phyloP scores from a whole-genome alignment of 176 grass and related monocot species.

The Bothriochloa decipiens region DNA sequence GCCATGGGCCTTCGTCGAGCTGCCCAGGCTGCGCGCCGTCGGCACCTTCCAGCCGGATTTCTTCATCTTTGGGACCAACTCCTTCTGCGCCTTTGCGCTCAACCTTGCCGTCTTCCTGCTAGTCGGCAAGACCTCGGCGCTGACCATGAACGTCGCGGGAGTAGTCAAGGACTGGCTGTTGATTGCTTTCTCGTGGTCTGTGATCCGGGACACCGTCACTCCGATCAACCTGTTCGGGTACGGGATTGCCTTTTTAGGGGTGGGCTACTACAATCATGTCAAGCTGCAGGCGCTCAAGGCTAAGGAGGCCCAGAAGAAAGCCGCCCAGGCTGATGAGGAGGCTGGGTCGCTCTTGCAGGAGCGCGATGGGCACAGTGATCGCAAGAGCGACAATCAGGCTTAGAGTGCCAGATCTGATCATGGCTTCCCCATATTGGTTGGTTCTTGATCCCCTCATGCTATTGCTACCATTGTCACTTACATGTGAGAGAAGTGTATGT shows the following conservation, averaged over 20 bases:
- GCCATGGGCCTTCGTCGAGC: slow-evolving; percentile 81
- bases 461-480: slow-evolving; percentile 15
- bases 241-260: slow-evolving; percentile 84
- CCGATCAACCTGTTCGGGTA: slow-evolving; percentile 90
- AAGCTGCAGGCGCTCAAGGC: slow-evolving; percentile 90
- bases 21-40: slow-evolving; percentile 64
- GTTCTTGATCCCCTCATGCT: slow-evolving; percentile 33
- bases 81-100: slow-evolving; percentile 88
- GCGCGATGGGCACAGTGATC: slow-evolving; percentile 50
- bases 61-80: slow-evolving; percentile 85
- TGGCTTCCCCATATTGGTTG: slow-evolving; percentile 42
- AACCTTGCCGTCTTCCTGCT: slow-evolving; percentile 95
- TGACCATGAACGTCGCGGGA: slow-evolving; percentile 95
- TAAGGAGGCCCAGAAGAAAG: slow-evolving; percentile 86
- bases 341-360: slow-evolving; percentile 72
- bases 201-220: slow-evolving; percentile 87
- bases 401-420: slow-evolving; percentile 43
- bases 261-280: slow-evolving; percentile 89
- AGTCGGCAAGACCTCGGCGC: slow-evolving; percentile 93
- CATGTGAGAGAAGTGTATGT: background rate
- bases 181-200: slow-evolving; percentile 96
- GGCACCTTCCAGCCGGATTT: slow-evolving; percentile 76
- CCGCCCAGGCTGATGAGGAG: slow-evolving; percentile 61
- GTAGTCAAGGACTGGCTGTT: slow-evolving; percentile 98
- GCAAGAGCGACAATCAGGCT: slow-evolving; percentile 77